Conservation (phyloP, 768 basidiomycete species). For the Scleroderma bovista region DNA sequence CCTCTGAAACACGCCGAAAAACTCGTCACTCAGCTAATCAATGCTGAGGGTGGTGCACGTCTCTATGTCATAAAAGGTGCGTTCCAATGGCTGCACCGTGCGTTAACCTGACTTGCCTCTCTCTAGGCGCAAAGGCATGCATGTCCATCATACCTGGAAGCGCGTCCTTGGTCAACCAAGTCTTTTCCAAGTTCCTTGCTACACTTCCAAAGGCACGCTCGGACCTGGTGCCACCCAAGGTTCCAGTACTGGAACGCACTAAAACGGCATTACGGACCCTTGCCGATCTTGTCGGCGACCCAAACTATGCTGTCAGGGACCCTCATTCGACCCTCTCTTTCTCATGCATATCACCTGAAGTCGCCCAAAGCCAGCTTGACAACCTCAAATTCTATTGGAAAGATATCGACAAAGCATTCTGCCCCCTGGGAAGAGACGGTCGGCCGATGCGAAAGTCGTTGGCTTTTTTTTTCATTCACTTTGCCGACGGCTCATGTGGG, state of each 20-base stretch:
- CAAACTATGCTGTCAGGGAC: constrained; percentile 43
- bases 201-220: constrained; percentile 48
- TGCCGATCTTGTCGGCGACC: constrained; percentile 44
- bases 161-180: constrained; percentile 59
- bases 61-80: constrained; percentile 61
- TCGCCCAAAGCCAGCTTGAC: constrained; percentile 47
- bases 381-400: constrained; percentile 41
- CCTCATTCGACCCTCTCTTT: constrained; percentile 65
- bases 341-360: constrained; percentile 51
- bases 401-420: constrained; percentile 43
- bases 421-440: constrained; percentile 53
- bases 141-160: constrained; percentile 50
- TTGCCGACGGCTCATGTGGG: neutral
- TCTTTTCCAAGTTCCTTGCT: constrained; percentile 55
- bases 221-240: constrained; percentile 36
- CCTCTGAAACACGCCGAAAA: constrained; percentile 54
- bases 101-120: neutral
- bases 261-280: constrained; percentile 46
- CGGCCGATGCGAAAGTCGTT: constrained; percentile 55
- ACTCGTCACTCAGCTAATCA: constrained; percentile 43
- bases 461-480: neutral
- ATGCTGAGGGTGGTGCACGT: constrained; percentile 40
- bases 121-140: constrained; percentile 48
- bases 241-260: constrained; percentile 45
- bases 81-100: constrained; percentile 2